Evolutionary conservation across 352 stramenopile species (phyloP), one percentile per base, ranked within the genome.

Genomic region (Phytophthora brassicae): DNA sequence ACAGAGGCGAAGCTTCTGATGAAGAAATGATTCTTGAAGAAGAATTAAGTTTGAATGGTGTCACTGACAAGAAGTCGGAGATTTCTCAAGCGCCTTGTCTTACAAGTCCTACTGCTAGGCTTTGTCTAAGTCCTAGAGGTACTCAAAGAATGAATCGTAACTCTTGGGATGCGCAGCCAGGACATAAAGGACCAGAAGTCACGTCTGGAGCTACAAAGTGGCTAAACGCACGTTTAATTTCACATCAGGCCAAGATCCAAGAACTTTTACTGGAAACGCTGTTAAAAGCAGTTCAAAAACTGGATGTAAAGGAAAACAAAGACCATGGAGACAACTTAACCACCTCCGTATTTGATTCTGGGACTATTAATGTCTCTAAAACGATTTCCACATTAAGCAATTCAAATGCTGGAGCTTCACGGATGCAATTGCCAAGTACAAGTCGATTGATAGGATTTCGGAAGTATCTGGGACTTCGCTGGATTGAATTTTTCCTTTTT

Each of bases 401-500:
- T 24, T 43, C 49, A 9, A 48, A 43, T 19, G 57, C 35, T 26
- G 44, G 64, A 17, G 35, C 54, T 23, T 64, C 79, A 33, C 71
- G 78, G 14, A 72, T 87, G 42, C 82, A 89, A 45, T 60, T 89
- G 3, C 60, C 74, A 24, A 74, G 57, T 4, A 56, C 66, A 6
- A 59, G 45, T 51, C 82, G 79, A 17, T 45, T 92, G 20, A 75
- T 57, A n/a, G 81, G 80, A 0, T 89, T 85, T 31, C 77, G 83
- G 0, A 89, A 85, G 56, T 70, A 79, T 33, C 61, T 92, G 17
- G 78, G 73, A 1, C 77, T 81, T 28, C 70, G 65, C 16, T 92
- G 83, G 83, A 77, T 92, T 41, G 71, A 77, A 22, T 82, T 79
- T 53, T 92, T 90, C 55, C 36, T 92, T 3, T 83, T 89, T 23